Conservation (phyloP, 345 rosid genomes). For the Aquilaria malaccensis region DNA sequence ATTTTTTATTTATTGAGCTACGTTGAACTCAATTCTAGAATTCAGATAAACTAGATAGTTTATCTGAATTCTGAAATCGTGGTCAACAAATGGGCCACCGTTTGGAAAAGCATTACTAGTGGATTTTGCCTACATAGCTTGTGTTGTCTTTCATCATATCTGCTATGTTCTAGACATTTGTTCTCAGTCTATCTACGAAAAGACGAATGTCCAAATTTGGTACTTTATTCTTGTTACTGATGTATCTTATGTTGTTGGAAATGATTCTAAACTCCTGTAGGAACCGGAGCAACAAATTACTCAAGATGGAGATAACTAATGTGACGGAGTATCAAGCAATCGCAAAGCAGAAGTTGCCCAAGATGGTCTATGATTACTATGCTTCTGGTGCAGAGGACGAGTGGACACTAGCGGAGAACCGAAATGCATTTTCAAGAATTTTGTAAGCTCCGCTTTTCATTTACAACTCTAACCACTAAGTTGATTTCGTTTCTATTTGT, state of each 20-base stretch:
- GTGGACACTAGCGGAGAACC: slow-evolving; percentile 87
- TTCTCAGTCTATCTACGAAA: too few relatives aligned
- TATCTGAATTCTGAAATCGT: too few relatives aligned
- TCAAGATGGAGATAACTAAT: slow-evolving; percentile 73
- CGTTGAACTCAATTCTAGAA: too few relatives aligned
- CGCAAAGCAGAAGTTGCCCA: slow-evolving; percentile 83
- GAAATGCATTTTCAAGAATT: slow-evolving; percentile 80
- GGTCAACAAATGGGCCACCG: too few relatives aligned
- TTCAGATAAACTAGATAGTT: too few relatives aligned
- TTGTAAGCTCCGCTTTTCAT: slow-evolving; percentile 33
- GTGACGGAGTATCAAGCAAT: slow-evolving; percentile 80
- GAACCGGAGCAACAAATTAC: too few relatives aligned
- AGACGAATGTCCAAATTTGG: background rate
- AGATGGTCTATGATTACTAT: slow-evolving; percentile 91
- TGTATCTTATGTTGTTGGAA: background rate
- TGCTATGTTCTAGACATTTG: too few relatives aligned
- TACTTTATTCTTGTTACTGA: slow-evolving; percentile 6
- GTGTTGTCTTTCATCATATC: too few relatives aligned
- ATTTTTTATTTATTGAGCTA: too few relatives aligned
- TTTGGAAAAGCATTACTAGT: too few relatives aligned
- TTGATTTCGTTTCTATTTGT: background rate
- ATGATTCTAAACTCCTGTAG: too few relatives aligned
- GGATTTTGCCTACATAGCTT: too few relatives aligned
- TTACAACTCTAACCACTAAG: background rate
- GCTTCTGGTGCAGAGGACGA: slow-evolving; percentile 97